Percentiles rank a stretch among this genome's conserved stretches.
These are phyloP conservation scores for Trypanosoma mega DNA, from an alignment of 208 protist species.

Conservation along the genomic window DNA sequence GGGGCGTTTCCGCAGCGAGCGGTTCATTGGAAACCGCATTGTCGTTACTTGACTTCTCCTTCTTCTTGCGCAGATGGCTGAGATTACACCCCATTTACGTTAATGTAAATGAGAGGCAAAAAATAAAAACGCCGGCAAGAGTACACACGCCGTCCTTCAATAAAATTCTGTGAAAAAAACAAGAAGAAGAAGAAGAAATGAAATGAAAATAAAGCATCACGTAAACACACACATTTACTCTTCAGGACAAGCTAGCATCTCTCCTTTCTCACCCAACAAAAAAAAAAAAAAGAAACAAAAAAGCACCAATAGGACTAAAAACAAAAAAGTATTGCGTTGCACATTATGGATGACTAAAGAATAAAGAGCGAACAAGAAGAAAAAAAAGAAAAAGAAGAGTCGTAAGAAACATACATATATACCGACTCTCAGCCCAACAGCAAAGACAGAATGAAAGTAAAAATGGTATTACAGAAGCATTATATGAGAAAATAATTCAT, in stretches of 20 bases:
- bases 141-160: background rate
- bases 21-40: too few species aligned
- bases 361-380: slow-evolving; percentile 5
- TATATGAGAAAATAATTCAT: slow-evolving; percentile 15
- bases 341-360: too few species aligned
- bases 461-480: background rate
- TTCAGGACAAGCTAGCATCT: too few species aligned
- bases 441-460: slow-evolving; percentile 10
- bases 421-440: background rate
- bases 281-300: slow-evolving; percentile 10
- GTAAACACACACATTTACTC: background rate
- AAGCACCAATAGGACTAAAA: too few species aligned
- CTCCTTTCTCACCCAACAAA: too few species aligned
- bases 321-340: too few species aligned
- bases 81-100: background rate
- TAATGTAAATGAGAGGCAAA: background rate
- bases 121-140: slow-evolving; percentile 3
- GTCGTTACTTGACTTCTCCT: too few species aligned
- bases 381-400: slow-evolving; percentile 17
- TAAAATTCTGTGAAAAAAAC: background rate
- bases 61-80: background rate
- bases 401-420: background rate
- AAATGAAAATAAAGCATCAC: background rate
- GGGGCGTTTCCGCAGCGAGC: too few species aligned
- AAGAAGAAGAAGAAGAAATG: slow-evolving; percentile 2